Percentiles rank a stretch among this genome's conserved stretches.
Conservation (phyloP, 164 flowering plant genomes). For the Aristolochia fimbriata region DNA sequence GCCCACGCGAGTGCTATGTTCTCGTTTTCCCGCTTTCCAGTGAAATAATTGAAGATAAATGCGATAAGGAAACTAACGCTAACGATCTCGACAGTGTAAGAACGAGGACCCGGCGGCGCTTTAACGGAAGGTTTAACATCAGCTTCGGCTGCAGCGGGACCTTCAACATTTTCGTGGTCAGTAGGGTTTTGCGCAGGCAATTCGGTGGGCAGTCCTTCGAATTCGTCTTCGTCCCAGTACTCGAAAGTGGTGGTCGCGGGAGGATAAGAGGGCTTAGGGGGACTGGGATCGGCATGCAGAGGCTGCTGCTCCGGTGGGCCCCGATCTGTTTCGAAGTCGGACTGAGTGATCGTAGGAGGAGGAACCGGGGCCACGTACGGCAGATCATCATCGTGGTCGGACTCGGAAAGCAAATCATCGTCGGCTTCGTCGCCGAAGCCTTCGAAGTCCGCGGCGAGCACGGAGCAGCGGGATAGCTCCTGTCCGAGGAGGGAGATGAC, state of each 20-base stretch:
- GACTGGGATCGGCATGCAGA: slow-evolving; percentile 10
- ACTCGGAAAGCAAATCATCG: slow-evolving; percentile 23
- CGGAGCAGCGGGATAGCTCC: slow-evolving; percentile 27
- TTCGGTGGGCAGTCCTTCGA: slow-evolving; percentile 65
- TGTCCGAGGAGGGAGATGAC: slow-evolving; percentile 32
- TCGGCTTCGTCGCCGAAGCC: slow-evolving; percentile 66
- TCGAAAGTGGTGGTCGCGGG: slow-evolving; percentile 33
- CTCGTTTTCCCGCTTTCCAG: slow-evolving; percentile 88
- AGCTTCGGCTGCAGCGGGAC: background rate
- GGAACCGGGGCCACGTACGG: slow-evolving; percentile 21
- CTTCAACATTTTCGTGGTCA: background rate
- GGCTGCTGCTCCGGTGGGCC: slow-evolving; percentile 6
- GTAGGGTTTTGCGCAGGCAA: slow-evolving; percentile 8
- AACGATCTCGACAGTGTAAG: slow-evolving; percentile 46
- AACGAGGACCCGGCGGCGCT: slow-evolving; percentile 1
- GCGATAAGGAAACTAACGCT: slow-evolving; percentile 58
- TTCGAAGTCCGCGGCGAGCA: slow-evolving; percentile 53
- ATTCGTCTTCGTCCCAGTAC: slow-evolving; percentile 96
- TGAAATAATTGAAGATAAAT: slow-evolving; percentile 65
- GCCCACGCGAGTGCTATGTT: slow-evolving; percentile 91
- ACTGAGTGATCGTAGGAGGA: slow-evolving; percentile 40
- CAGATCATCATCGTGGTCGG: slow-evolving; percentile 11
- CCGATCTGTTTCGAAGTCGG: slow-evolving; percentile 26
- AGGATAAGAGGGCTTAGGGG: slow-evolving; percentile 21
- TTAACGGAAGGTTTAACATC: slow-evolving; percentile 11